Conservation (phyloP, 2,329 filamentous ascomycete species). For the Rhinocladiella mackenziei region DNA sequence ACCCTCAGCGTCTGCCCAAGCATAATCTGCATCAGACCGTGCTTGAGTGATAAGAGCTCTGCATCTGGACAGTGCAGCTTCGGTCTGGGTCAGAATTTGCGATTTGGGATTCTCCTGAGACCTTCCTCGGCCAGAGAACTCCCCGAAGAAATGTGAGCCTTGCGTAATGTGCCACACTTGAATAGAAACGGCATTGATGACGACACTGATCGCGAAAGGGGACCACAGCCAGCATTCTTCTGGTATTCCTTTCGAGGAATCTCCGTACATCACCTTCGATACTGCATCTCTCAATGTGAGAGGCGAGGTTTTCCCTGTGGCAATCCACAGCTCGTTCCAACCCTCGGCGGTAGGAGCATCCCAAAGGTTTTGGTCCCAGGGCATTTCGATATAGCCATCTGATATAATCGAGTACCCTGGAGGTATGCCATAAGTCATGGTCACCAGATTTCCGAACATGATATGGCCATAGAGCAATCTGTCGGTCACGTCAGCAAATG, state of each 20-base stretch:
- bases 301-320: slow-evolving; percentile 6
- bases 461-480: slow-evolving; percentile 35
- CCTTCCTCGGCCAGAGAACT: slow-evolving; percentile 24
- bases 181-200: slow-evolving; percentile 37
- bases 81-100: slow-evolving; percentile 29
- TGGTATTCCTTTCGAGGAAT: slow-evolving; percentile 20
- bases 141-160: slow-evolving; percentile 31
- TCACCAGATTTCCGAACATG: slow-evolving; percentile 34
- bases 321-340: slow-evolving; percentile 28
- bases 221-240: slow-evolving; percentile 23
- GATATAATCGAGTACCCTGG: slow-evolving; percentile 35
- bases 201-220: slow-evolving; percentile 33
- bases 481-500: slow-evolving; percentile 1
- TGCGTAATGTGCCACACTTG: slow-evolving; percentile 37
- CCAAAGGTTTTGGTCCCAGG: slow-evolving; percentile 35
- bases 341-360: slow-evolving; percentile 31
- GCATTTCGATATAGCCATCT: slow-evolving; percentile 36
- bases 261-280: slow-evolving; percentile 30
- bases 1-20: slow-evolving; percentile 37
- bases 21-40: slow-evolving; percentile 75
- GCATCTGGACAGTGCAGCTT: slow-evolving; percentile 32
- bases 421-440: slow-evolving; percentile 34
- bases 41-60: slow-evolving; percentile 53
- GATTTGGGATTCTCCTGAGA: slow-evolving; percentile 25
- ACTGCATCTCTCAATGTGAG: slow-evolving; percentile 30